These are phyloP conservation scores for Amanita pallidorosea DNA, from an alignment of 768 basidiomycete genomes.

Conservation along the genomic window DNA sequence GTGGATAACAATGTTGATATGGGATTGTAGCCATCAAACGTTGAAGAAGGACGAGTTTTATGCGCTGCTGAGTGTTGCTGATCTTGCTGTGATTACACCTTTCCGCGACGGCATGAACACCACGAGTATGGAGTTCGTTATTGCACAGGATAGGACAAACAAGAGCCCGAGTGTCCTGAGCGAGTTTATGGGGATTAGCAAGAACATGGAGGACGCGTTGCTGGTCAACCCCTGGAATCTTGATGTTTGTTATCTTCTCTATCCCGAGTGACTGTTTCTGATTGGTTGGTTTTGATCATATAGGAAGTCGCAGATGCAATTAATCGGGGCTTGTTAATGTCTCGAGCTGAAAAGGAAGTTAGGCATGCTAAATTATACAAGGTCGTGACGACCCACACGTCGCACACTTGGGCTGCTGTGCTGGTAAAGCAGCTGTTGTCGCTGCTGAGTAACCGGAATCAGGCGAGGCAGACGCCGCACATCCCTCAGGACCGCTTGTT, in stretches of 20 bases:
- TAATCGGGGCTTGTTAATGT: slow-evolving; percentile 80
- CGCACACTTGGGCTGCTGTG: slow-evolving; percentile 89
- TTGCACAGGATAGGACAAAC: slow-evolving; percentile 81
- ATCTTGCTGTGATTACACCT: slow-evolving; percentile 91
- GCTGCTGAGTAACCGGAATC: slow-evolving; percentile 68
- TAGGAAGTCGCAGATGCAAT: slow-evolving; percentile 87
- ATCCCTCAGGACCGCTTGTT: slow-evolving; percentile 56
- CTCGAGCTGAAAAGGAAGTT: slow-evolving; percentile 55
- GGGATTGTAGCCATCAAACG: slow-evolving; percentile 69
- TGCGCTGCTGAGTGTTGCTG: slow-evolving; percentile 85
- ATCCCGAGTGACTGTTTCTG: not conserved
- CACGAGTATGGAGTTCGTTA: slow-evolving; percentile 95
- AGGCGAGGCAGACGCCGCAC: slow-evolving; percentile 77
- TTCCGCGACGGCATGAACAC: slow-evolving; percentile 99
- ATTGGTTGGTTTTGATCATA: not conserved
- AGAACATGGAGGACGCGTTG: slow-evolving; percentile 81
- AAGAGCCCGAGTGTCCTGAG: slow-evolving; percentile 83
- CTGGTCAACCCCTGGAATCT: slow-evolving; percentile 97
- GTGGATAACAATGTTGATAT: not conserved
- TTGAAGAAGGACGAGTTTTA: slow-evolving; percentile 98
- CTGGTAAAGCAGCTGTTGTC: slow-evolving; percentile 82
- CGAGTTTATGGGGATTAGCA: slow-evolving; percentile 97
- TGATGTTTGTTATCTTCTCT: slow-evolving; percentile 38
- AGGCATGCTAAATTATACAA: slow-evolving; percentile 74
- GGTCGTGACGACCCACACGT: slow-evolving; percentile 85